Evolutionary conservation across 208 protist genomes (phyloP).

Genomic region (Lotmaria passim): DNA sequence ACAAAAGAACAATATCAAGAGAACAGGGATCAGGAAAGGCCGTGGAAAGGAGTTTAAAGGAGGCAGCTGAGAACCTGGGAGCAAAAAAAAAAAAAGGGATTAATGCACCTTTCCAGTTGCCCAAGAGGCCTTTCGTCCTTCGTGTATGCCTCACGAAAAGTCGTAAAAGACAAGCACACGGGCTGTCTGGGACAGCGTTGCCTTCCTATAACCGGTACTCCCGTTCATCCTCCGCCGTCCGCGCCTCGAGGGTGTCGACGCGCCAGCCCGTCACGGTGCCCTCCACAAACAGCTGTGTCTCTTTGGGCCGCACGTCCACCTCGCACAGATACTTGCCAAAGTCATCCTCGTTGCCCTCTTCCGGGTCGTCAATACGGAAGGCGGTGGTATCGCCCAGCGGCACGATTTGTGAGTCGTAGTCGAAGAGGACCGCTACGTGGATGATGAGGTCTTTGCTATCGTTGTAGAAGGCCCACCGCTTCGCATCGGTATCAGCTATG

Average conservation of each 20-base stretch:
- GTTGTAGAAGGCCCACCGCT: conserved; percentile 84
- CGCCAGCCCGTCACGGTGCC: conserved; percentile 75
- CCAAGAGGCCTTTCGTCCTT: too few relatives aligned
- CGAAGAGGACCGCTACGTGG: conserved; percentile 83
- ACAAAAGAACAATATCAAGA: too few relatives aligned
- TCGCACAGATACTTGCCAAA: conserved; percentile 81
- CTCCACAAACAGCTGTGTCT: conserved; percentile 79
- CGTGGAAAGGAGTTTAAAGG: too few relatives aligned
- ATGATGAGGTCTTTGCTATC: conserved; percentile 72
- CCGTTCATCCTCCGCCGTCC: conserved; percentile 54
- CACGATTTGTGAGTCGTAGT: conserved; percentile 81
- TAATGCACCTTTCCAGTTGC: too few relatives aligned
- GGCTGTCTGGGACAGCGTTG: too few relatives aligned
- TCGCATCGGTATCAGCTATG: conserved; percentile 56
- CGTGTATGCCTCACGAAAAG: too few relatives aligned
- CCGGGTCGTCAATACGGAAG: conserved; percentile 79
- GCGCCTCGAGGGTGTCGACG: conserved; percentile 83
- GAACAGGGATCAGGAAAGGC: too few relatives aligned
- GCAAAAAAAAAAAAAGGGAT: too few relatives aligned
- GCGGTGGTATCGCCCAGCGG: conserved; percentile 72
- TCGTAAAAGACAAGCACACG: not conserved
- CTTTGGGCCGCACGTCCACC: conserved; percentile 68
- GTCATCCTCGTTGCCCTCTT: conserved; percentile 76
- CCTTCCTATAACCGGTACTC: conserved; percentile 39
- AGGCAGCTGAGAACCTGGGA: too few relatives aligned